phyloP scores from a whole-genome alignment of 1,284 basidiomycete species.

The Sanguinoderma infundibulare region DNA sequence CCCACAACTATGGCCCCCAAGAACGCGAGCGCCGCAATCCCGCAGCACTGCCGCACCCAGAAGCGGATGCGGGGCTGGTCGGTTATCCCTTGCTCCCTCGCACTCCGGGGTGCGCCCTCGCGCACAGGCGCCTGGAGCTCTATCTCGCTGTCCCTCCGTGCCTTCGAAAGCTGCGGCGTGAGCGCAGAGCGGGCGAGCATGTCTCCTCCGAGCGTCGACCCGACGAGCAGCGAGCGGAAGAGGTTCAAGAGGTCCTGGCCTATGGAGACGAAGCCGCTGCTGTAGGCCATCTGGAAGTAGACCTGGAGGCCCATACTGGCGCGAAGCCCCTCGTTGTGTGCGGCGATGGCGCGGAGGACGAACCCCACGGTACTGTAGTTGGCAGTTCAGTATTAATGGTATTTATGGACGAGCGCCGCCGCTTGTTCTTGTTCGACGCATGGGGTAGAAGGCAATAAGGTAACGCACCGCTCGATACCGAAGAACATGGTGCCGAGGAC shows the following conservation, averaged over 20 bases:
- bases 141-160: background rate
- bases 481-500: conserved; percentile 19
- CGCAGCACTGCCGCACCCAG: conserved; percentile 35
- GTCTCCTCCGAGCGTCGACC: conserved; percentile 27
- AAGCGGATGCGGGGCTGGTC: conserved; percentile 33
- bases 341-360: conserved; percentile 36
- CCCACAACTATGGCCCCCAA: conserved; percentile 30
- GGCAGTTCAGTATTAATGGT: too few relatives aligned
- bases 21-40: conserved; percentile 25
- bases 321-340: conserved; percentile 25
- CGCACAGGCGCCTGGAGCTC: background rate
- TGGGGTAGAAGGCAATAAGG: background rate
- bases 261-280: conserved; percentile 35
- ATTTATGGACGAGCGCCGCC: too few relatives aligned
- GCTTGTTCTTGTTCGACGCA: too few relatives aligned
- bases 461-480: conserved; percentile 23
- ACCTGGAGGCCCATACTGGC: conserved; percentile 30
- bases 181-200: background rate
- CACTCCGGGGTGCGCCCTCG: background rate
- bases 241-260: conserved; percentile 32
- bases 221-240: conserved; percentile 36
- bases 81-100: background rate
- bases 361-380: conserved; percentile 28
- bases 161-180: background rate
- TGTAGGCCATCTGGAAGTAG: conserved; percentile 38